Evolutionary conservation across 768 basidiomycete genomes (phyloP).

Genomic region (Amanita pseudoporphyria): DNA sequence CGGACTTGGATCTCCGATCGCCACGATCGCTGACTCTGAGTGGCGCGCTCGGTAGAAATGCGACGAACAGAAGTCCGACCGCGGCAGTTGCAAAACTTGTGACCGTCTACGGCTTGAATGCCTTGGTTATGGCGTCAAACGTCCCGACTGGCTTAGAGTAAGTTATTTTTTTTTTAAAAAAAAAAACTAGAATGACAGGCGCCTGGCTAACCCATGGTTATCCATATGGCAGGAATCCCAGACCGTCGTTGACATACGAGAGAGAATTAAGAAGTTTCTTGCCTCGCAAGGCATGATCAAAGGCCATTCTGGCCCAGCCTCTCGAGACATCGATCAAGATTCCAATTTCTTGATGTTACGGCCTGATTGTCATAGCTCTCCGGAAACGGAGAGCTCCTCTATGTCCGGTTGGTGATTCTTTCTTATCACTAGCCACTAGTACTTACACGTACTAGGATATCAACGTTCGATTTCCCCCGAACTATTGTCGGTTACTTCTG

Average conservation of each 20-base stretch:
- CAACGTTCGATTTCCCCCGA: conserved; percentile 1
- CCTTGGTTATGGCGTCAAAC: conserved; percentile 77
- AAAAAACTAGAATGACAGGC: too few relatives aligned
- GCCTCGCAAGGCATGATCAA: conserved; percentile 86
- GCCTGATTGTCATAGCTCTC: conserved; percentile 12
- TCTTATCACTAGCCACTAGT: not conserved
- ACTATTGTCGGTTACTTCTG: not conserved
- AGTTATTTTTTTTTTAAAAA: conserved; percentile 25
- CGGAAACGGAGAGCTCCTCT: conserved; percentile 9
- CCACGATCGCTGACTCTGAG: conserved; percentile 12
- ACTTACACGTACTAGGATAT: conserved; percentile 1
- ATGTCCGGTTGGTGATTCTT: conserved; percentile 5
- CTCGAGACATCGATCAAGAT: conserved; percentile 46
- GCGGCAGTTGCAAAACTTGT: conserved; percentile 67
- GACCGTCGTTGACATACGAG: conserved; percentile 58
- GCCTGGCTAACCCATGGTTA: not conserved
- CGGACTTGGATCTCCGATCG: conserved; percentile 10
- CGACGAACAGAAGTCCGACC: conserved; percentile 58
- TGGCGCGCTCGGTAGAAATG: conserved; percentile 57
- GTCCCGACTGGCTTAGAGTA: conserved; percentile 80
- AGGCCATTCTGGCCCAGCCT: conserved; percentile 67
- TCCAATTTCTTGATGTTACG: conserved; percentile 31
- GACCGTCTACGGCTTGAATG: conserved; percentile 75
- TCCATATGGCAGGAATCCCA: conserved; percentile 25
- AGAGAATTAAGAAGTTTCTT: conserved; percentile 72